Percentiles rank a stretch among this genome's conserved stretches.
Evolutionary conservation across 805 yeast species (phyloP).

Genomic region (Monosporozyma aerobia): DNA sequence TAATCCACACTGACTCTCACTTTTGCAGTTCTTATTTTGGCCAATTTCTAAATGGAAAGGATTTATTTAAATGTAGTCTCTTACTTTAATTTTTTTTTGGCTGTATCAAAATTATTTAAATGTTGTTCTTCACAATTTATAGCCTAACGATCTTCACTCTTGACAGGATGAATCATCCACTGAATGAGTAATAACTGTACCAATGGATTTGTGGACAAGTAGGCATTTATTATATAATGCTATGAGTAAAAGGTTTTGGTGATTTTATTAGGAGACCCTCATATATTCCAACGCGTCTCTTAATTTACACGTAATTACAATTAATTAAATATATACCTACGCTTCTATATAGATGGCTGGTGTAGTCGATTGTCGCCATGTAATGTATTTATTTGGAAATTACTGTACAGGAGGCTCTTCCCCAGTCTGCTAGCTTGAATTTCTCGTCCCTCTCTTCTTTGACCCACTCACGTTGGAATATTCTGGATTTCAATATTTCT

Average conservation of each 20-base stretch:
- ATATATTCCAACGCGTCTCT: neutral
- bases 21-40: neutral
- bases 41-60: neutral
- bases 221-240: no score
- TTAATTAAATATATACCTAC: neutral
- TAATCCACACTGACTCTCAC: neutral
- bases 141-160: neutral
- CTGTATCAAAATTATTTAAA: neutral
- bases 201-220: neutral
- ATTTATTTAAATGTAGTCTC: neutral
- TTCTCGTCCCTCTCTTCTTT: neutral
- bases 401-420: neutral
- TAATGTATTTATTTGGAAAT: neutral
- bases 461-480: neutral
- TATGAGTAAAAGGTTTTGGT: neutral
- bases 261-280: neutral
- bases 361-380: neutral
- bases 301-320: neutral
- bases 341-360: neutral
- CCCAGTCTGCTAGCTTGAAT: neutral
- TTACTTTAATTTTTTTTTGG: neutral
- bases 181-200: neutral
- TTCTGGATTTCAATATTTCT: neutral
- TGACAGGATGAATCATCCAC: neutral
- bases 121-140: neutral